phyloP scores from a whole-genome alignment of 2,329 filamentous ascomycete genomes.

The Venturia nashicola region DNA sequence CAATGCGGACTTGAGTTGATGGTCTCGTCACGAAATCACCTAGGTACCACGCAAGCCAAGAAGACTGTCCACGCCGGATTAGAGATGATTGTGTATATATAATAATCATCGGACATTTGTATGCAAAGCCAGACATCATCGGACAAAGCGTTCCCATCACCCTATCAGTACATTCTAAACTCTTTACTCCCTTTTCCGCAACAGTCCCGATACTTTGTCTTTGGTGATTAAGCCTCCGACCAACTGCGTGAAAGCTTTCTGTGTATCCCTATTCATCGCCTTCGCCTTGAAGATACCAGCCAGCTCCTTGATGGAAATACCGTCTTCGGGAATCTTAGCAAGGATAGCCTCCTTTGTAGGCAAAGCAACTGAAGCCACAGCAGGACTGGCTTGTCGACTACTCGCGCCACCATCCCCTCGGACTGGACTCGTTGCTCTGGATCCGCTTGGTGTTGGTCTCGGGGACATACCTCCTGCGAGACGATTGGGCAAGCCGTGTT shows the following conservation, averaged over 20 bases:
- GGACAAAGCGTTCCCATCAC: too few species aligned
- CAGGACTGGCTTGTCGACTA: slow-evolving; percentile 7
- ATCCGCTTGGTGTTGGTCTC: slow-evolving; percentile 19
- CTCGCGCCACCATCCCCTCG: slow-evolving; percentile 12
- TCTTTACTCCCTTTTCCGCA: neutral
- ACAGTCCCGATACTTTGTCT: neutral
- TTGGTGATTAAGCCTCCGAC: slow-evolving; percentile 23
- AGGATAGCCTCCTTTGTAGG: slow-evolving; percentile 33
- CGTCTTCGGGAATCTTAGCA: slow-evolving; percentile 29
- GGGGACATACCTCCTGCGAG: slow-evolving; percentile 46
- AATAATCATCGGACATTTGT: too few species aligned
- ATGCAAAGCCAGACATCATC: neutral
- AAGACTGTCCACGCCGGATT: too few species aligned
- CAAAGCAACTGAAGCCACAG: slow-evolving; percentile 15
- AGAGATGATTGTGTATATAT: too few species aligned
- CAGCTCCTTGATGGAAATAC: slow-evolving; percentile 30
- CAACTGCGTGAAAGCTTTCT: slow-evolving; percentile 28
- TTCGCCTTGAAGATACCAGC: slow-evolving; percentile 29
- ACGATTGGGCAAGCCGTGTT: slow-evolving; percentile 40
- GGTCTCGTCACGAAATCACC: too few species aligned
- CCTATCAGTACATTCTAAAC: neutral
- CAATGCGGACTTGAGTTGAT: too few species aligned
- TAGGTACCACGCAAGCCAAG: too few species aligned
- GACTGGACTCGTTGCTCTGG: slow-evolving; percentile 21
- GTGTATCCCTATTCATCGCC: slow-evolving; percentile 22